These are phyloP conservation scores for Amphirosellinia nigrospora DNA, from an alignment of 495 filamentous ascomycete species.

Conservation along the genomic window DNA sequence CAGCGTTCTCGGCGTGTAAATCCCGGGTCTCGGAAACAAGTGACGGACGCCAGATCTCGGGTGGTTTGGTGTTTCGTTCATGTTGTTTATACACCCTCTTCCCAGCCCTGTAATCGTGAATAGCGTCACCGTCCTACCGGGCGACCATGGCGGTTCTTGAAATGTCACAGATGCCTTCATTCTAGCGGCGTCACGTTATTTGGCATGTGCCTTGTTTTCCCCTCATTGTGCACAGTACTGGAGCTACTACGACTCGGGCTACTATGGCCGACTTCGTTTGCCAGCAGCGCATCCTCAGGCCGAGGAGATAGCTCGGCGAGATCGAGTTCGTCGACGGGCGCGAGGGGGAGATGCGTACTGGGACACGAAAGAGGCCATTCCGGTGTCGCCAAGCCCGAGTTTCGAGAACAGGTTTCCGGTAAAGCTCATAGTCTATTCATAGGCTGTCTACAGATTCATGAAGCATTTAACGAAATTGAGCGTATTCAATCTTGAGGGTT, in stretches of 20 bases:
- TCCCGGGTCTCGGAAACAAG: constrained; percentile 28
- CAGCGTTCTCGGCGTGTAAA: constrained; percentile 10
- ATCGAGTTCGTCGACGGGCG: constrained; percentile 43
- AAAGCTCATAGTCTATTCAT: constrained; percentile 34
- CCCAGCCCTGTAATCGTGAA: constrained; percentile 8
- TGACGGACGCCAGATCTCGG: constrained; percentile 34
- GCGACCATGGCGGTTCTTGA: constrained; percentile 20
- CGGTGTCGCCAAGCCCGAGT: constrained; percentile 31
- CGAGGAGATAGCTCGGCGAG: constrained; percentile 50
- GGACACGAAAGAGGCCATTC: constrained; percentile 35
- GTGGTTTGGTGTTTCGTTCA: constrained; percentile 17
- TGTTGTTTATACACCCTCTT: constrained; percentile 13
- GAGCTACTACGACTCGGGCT: not conserved
- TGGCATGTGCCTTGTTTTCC: not conserved
- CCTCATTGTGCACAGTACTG: not conserved
- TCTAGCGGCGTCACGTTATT: not conserved
- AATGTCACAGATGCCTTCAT: constrained; percentile 26
- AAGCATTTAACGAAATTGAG: not conserved
- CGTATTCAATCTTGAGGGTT: not conserved
- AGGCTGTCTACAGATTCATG: not conserved
- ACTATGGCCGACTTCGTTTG: constrained; percentile 16
- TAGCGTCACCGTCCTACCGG: not conserved
- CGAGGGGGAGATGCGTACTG: constrained; percentile 30
- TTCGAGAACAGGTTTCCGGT: constrained; percentile 35
- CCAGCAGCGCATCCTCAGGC: constrained; percentile 45